phyloP scores from a whole-genome alignment of 2,329 filamentous ascomycete genomes.

The Dothiorella sarmentorum region DNA sequence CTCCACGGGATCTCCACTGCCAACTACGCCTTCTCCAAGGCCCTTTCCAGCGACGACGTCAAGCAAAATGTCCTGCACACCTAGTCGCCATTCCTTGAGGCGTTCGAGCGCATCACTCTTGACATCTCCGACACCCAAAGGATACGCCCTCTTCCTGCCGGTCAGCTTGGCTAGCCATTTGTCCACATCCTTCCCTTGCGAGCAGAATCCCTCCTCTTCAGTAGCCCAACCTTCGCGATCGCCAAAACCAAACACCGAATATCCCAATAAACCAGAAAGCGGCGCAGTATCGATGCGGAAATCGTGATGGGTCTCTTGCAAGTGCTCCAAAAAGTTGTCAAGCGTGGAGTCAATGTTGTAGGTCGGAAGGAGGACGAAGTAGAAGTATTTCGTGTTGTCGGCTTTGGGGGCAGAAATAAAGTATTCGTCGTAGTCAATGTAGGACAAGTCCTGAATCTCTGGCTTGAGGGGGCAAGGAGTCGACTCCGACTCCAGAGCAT shows the following conservation, averaged over 20 bases:
- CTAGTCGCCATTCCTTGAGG: constrained; percentile 73
- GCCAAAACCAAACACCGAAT: constrained; percentile 91
- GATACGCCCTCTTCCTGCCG: constrained; percentile 78
- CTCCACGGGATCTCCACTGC: constrained; percentile 79
- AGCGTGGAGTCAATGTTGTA: constrained; percentile 96
- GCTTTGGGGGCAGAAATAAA: constrained; percentile 74
- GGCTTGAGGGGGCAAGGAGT: constrained; percentile 52
- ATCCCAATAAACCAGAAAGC: constrained; percentile 72
- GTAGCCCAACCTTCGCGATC: constrained; percentile 90
- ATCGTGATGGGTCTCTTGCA: constrained; percentile 92
- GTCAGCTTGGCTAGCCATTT: constrained; percentile 98
- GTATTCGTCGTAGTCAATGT: constrained; percentile 89
- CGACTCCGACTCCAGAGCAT: constrained; percentile 25
- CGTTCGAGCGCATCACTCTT: constrained; percentile 67
- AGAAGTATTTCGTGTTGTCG: constrained; percentile 63
- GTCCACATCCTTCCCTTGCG: constrained; percentile 85
- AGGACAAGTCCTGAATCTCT: constrained; percentile 71
- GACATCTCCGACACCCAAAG: constrained; percentile 81
- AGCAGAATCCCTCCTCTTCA: constrained; percentile 87
- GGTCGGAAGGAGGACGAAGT: constrained; percentile 79
- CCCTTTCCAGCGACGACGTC: constrained; percentile 54
- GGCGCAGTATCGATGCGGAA: constrained; percentile 92
- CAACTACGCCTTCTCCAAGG: constrained; percentile 65
- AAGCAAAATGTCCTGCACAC: constrained; percentile 67
- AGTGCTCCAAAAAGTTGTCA: constrained; percentile 79